Percentiles rank a stretch among this genome's conserved stretches.
Evolutionary conservation across 768 basidiomycete genomes (phyloP).

Genomic region (Ephemerocybe angulata): DNA sequence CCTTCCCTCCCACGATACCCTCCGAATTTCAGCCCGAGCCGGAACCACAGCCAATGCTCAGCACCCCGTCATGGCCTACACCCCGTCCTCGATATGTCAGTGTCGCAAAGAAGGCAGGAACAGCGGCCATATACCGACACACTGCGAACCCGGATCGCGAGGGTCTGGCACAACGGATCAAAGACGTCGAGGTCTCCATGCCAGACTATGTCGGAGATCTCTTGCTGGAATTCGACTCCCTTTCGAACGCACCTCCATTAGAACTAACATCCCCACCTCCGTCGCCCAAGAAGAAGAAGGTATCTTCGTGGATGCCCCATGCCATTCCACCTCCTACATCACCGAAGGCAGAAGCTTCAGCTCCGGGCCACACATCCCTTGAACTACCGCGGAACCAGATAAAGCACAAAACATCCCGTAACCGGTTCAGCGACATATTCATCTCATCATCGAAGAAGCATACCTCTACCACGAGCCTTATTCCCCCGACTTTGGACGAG

Average conservation of each 20-base stretch:
- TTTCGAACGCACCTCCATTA: neutral
- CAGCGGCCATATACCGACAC: neutral
- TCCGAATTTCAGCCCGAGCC: no score
- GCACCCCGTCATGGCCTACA: no score
- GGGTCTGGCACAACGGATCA: constrained; percentile 4
- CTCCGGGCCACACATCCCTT: neutral
- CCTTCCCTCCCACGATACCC: neutral
- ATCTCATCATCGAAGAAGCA: neutral
- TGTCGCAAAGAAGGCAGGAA: neutral
- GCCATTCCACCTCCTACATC: neutral
- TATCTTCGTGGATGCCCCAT: neutral
- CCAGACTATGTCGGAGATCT: constrained; percentile 45
- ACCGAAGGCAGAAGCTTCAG: neutral
- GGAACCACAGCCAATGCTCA: no score
- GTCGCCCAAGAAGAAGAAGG: neutral
- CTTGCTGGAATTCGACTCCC: constrained; percentile 36
- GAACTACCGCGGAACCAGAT: neutral
- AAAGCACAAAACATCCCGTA: neutral
- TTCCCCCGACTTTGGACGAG: no score
- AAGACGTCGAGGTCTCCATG: constrained; percentile 32
- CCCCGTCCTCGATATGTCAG: no score
- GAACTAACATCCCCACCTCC: no score
- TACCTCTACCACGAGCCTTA: no score
- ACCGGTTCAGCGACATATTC: neutral
- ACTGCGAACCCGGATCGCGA: neutral